Base-by-base conservation (phyloP, 805 yeast genomes). In the Yueomyces sinensis region DNA sequence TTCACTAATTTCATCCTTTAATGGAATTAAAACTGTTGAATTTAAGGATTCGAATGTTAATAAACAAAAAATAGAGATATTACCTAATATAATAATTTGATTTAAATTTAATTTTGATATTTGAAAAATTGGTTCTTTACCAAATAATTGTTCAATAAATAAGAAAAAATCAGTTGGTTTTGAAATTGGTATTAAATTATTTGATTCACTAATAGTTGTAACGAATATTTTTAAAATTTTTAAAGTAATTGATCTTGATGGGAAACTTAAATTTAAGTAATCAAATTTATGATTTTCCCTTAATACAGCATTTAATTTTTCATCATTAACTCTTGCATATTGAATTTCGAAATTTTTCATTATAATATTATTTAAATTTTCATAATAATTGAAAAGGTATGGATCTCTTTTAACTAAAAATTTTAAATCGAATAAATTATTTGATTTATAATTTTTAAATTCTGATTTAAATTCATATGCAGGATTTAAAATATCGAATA, bases 21-120 rank as follows among this genome's bases (percentile, higher is more conserved):
- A 35, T 11, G 49, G 43, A n/a, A 53, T 47, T 25, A 53, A 36
- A 4, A 53, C 58, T 3, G 54, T 44, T 2, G 56, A 51, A 3
- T 50, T 37, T 31, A 51, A 35, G 1, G 54, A 38, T 31, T 53
- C 54, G 32, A 43, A 51, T 9, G 50, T 38, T 18, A 50, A 36
- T 29, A 53, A 32, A 17, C 51, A 32, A 32, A 47, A 42, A 30
- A 52, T 32, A 3, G 53, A 34, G 13, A 45, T 34, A 11, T 37
- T 31, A 9, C 54, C 54, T 22, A 43, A 35, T 2, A 40, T 43
- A 16, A 48, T 33, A 17, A 52, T 28, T 35, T 50, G 49, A 9
- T 39, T 44, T 6, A 47, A 29, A 13, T 36, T 43, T 24, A 48
- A 31, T 11, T 43, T 39, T 9, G 37, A 29, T 7, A 49, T 38